Conservation (phyloP, 1,139 yeast genomes). For the Nakaseomyces bracarensis region DNA sequence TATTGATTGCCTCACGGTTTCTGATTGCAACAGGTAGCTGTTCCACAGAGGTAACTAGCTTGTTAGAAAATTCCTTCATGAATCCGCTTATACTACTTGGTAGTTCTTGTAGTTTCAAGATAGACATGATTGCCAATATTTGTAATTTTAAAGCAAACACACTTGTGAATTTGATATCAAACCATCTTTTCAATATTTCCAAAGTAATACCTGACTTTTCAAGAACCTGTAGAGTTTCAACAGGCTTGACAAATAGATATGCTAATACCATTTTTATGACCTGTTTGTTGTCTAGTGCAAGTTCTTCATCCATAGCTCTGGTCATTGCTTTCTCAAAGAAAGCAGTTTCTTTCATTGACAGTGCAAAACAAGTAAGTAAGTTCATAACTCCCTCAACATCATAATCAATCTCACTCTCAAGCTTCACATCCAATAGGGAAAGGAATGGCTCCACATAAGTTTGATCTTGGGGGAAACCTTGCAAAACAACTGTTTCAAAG, state of each 20-base stretch:
- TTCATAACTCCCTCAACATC: constrained; percentile 38
- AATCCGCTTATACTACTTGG: constrained; percentile 33
- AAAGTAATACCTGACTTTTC: constrained; percentile 43
- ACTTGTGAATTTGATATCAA: constrained; percentile 48
- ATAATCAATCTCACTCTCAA: constrained; percentile 34
- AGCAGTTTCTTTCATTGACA: constrained; percentile 34
- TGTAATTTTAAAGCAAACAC: constrained; percentile 77
- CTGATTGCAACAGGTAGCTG: constrained; percentile 65
- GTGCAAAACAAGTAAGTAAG: constrained; percentile 31
- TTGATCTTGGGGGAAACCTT: constrained; percentile 46
- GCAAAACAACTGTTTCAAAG: constrained; percentile 66
- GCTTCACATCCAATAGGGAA: constrained; percentile 28
- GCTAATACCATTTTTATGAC: constrained; percentile 56
- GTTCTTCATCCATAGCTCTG: constrained; percentile 25
- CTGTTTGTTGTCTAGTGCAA: constrained; percentile 31
- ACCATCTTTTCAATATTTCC: constrained; percentile 58
- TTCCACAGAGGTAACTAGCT: constrained; percentile 43
- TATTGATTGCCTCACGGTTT: constrained; percentile 50
- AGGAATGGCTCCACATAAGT: constrained; percentile 34
- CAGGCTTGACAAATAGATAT: constrained; percentile 57
- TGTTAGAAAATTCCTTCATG: constrained; percentile 35
- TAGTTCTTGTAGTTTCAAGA: constrained; percentile 36
- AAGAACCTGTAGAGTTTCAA: constrained; percentile 45
- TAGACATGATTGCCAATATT: constrained; percentile 51
- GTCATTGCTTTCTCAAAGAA: constrained; percentile 27